phyloP scores from a whole-genome alignment of 2,329 filamentous ascomycete genomes.

The Arthrobotrys iridis region DNA sequence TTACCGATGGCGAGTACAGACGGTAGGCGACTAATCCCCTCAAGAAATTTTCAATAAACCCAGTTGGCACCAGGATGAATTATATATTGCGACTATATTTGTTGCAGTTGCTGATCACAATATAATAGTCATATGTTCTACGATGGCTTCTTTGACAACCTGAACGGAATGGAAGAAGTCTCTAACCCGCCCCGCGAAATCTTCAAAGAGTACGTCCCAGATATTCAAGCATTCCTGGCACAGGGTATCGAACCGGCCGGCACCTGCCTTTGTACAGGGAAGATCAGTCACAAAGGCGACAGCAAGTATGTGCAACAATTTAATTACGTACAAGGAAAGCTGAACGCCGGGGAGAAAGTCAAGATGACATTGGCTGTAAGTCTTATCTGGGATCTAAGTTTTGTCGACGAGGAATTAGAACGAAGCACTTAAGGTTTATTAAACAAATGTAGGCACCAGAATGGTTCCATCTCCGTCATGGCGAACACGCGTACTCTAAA shows the following conservation, averaged over 20 bases:
- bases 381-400: not conserved
- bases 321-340: constrained; percentile 69
- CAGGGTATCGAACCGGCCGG: constrained; percentile 68
- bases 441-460: constrained; percentile 31
- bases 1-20: constrained; percentile 76
- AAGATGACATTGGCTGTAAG: constrained; percentile 72
- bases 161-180: constrained; percentile 55
- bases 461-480: constrained; percentile 57
- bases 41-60: constrained; percentile 61
- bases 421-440: not conserved
- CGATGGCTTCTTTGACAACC: constrained; percentile 56
- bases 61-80: not conserved
- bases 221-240: constrained; percentile 72
- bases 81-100: not conserved
- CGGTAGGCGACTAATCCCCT: constrained; percentile 53
- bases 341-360: constrained; percentile 71
- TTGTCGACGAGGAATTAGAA: not conserved
- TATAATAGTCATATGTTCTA: constrained; percentile 56
- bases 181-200: constrained; percentile 50
- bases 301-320: constrained; percentile 69
- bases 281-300: constrained; percentile 63
- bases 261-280: constrained; percentile 69
- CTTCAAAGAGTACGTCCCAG: constrained; percentile 66
- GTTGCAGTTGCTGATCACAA: no score
- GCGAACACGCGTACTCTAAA: constrained; percentile 67